These are phyloP conservation scores for Physcomitrium patens DNA, from an alignment of 225 moss, liverwort and hornwort species.

Conservation along the genomic window DNA sequence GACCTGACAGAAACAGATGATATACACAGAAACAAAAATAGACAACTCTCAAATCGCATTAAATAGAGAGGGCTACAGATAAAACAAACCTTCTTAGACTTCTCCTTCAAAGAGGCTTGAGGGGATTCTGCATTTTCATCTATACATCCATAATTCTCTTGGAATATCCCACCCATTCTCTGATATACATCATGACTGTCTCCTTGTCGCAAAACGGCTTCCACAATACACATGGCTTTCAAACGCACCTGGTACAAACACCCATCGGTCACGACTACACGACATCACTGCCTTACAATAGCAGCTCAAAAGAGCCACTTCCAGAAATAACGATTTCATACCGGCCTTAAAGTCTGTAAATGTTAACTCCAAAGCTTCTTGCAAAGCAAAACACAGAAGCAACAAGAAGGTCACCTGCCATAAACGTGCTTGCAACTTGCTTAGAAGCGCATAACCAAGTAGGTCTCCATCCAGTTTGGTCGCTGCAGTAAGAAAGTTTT, in stretches of 20 bases:
- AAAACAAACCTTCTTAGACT: constrained; percentile 82
- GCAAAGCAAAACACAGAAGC: constrained; percentile 15
- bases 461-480: constrained; percentile 80
- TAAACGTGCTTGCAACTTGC: constrained; percentile 79
- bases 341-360: background rate
- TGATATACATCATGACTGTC: constrained; percentile 68
- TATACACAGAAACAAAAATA: background rate
- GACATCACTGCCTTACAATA: background rate
- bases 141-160: constrained; percentile 78
- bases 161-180: constrained; percentile 73
- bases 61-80: constrained; percentile 20
- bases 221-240: constrained; percentile 85
- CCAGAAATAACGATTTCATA: constrained; percentile 14
- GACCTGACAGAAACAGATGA: background rate
- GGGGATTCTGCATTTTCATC: constrained; percentile 85
- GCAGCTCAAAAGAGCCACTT: constrained; percentile 9
- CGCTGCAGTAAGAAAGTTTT: constrained; percentile 70
- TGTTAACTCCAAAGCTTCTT: background rate
- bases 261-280: constrained; percentile 25
- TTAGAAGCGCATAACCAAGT: constrained; percentile 76
- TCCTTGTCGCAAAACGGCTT: constrained; percentile 75
- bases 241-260: constrained; percentile 77
- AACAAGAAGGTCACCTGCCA: constrained; percentile 76
- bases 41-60: constrained; percentile 2
- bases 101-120: constrained; percentile 89